Base-by-base conservation (phyloP, 768 basidiomycete species). In the Suillus lakei region DNA sequence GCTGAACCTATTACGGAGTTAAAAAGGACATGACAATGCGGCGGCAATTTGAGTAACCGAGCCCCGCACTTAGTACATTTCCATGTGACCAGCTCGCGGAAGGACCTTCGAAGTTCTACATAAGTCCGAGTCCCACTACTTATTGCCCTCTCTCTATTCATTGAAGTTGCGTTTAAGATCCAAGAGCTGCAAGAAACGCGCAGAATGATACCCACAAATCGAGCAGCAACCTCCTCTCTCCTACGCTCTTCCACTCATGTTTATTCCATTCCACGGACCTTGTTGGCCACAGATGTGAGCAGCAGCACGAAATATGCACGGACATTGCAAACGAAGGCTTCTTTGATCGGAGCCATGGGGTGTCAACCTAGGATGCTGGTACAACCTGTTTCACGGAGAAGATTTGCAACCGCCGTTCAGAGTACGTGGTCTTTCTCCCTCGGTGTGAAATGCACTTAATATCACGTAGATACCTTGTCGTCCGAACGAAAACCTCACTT, bases 401-500 rank as follows among this genome's bases (percentile, higher is more conserved):
- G 63, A 30, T 61, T 78, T 16, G 68, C 69, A 16, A 70, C 72
- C 21, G 34, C 68, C 43, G 9, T 63, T 12, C 36, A 55, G 41
- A 59, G 77, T 75, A 60, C 60, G 75, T 65, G 48, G 28, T 46
- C 4, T 51, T n/a, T 18, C 41, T 5, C 50, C 10, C 1, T 30
- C 26, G n/a, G 32, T 28, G 26, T 41, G 39, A 41, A 28, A 12
- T 13, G 26, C 12, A 1, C 58, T 48, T 32, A 34, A 30, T 9
- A 13, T 43, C n/a, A 48, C 43, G 13, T 18, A 50, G 51, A 28
- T 10, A n/a, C 60, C 34, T 51, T 63, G 16, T 54, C 65, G 16
- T 28, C 53, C 43, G 44, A 64, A 53, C 64, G 76, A 50, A 80
- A 76, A 39, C 87, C 91, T 12, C 90, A 91, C 69, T 95, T 95